Base-by-base conservation (phyloP, 2,329 filamentous ascomycete genomes). In the Hypoxylon sp. region DNA sequence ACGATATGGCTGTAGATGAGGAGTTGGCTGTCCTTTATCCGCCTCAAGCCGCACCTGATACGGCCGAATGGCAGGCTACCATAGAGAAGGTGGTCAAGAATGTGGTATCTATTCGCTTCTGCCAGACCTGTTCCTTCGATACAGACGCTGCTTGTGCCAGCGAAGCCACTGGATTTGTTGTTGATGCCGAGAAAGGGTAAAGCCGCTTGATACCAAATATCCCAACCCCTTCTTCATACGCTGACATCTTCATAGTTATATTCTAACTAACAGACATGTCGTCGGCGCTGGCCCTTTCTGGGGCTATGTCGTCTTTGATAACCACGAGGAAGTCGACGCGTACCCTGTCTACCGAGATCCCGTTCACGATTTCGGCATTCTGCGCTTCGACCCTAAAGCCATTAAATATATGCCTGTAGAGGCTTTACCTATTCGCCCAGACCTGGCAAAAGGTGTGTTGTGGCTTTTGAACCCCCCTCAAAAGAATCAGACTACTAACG, bases 81-180 rank as follows among this genome's bases (percentile, higher is more conserved):
- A 97, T 98, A 67, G 94, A 98, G 80, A 91, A 90, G 68, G 96
- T 99, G 2, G 94, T 99, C 59, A 91, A 92, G 78, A 97, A 94
- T 74, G 96, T 98, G 17, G 96, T 99, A 54, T 97, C 95, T n/a
- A 98, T 99, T 76, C 92, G 97, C 73, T 99, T 99, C 83, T 98
- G 95, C 79, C 94, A 98, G 85, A 98, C 96, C 0, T 97, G 93
- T 79, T 94, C 95, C 24, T 99, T 99, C 79, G 96, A 99, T 80
- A 98, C 96, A n/a, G 96, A 99, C 75, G 85, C 93, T 29, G 96
- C 96, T 6, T 87, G 97, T 79, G 93, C 93, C 17, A 98, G 94
- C 76, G 96, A 99, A 83, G 96, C 96, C 2, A 99, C 96, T 0
- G 96, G 96, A 6, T 99, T 99, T 78, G 94, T 99, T 15, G 96